Conservation (phyloP, 2,329 filamentous ascomycete genomes). For the Trichoderma pleuroti region DNA sequence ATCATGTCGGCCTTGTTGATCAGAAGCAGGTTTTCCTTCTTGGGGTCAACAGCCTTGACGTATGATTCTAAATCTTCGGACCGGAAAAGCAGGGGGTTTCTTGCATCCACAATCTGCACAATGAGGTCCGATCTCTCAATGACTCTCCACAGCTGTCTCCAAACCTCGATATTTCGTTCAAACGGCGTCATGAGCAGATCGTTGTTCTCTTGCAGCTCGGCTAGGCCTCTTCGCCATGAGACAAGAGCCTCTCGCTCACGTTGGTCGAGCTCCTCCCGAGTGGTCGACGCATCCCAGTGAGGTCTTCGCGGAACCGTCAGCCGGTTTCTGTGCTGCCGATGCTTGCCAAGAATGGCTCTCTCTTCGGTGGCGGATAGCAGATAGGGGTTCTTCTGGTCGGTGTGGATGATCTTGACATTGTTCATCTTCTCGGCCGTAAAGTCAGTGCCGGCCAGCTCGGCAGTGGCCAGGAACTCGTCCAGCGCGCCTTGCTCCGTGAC, state of each 20-base stretch:
- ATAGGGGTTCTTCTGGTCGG: conserved; percentile 93
- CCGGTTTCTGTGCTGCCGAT: conserved; percentile 71
- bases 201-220: conserved; percentile 88
- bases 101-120: conserved; percentile 96
- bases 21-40: conserved; percentile 85
- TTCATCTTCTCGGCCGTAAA: conserved; percentile 99
- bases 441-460: conserved; percentile 94
- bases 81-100: conserved; percentile 90
- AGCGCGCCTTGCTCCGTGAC: conserved; percentile 95
- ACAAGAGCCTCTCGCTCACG: conserved; percentile 78
- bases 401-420: conserved; percentile 98
- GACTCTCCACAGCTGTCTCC: conserved; percentile 96
- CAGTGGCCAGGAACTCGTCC: conserved; percentile 94
- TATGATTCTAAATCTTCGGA: conserved; percentile 92
- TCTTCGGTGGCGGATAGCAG: conserved; percentile 84
- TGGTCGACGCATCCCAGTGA: conserved; percentile 82
- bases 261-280: conserved; percentile 73
- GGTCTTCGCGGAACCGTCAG: conserved; percentile 89
- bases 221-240: conserved; percentile 83
- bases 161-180: conserved; percentile 94
- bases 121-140: conserved; percentile 94
- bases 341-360: conserved; percentile 71
- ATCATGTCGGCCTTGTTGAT: conserved; percentile 99
- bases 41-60: conserved; percentile 84
- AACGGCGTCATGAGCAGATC: conserved; percentile 97